These are phyloP conservation scores for Graphium sp. DNA, from an alignment of 2,329 filamentous ascomycete genomes.

Conservation along the genomic window DNA sequence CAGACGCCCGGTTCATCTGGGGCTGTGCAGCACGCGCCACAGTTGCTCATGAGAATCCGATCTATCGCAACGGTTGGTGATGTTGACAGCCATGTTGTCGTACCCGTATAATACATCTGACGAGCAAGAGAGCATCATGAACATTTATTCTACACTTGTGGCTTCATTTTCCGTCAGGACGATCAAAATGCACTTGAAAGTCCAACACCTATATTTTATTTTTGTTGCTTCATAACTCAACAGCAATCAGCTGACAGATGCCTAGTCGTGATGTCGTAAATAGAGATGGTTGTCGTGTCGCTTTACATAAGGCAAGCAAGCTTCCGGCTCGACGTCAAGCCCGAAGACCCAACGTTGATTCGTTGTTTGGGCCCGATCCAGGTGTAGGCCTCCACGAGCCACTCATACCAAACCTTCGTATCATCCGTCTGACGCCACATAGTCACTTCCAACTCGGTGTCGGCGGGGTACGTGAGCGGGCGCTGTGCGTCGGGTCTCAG, in stretches of 20 bases:
- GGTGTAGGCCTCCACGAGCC: conserved; percentile 76
- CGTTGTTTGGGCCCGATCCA: conserved; percentile 42
- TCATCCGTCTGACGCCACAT: conserved; percentile 97
- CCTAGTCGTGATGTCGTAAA: too few relatives aligned
- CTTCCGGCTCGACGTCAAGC: conserved; percentile 51
- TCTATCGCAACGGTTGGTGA: too few relatives aligned
- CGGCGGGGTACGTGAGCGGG: conserved; percentile 71
- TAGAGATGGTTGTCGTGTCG: not conserved
- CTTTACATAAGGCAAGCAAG: conserved; percentile 54
- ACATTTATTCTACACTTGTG: conserved; percentile 5
- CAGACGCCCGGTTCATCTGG: too few relatives aligned
- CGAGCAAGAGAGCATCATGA: not conserved
- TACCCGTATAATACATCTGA: not conserved
- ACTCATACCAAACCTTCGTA: conserved; percentile 96
- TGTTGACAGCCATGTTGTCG: too few relatives aligned
- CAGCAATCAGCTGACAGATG: too few relatives aligned
- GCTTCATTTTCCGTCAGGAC: not conserved
- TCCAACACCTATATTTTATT: not conserved
- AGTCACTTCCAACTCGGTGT: conserved; percentile 71
- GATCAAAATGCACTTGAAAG: not conserved
- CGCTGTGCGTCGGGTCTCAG: conserved; percentile 31
- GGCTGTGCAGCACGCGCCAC: too few relatives aligned
- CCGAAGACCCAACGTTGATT: conserved; percentile 49
- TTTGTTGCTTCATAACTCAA: not conserved
- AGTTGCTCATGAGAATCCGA: too few relatives aligned